Conservation (phyloP, 2,329 filamentous ascomycete species). For the Penicillium corylophilum region DNA sequence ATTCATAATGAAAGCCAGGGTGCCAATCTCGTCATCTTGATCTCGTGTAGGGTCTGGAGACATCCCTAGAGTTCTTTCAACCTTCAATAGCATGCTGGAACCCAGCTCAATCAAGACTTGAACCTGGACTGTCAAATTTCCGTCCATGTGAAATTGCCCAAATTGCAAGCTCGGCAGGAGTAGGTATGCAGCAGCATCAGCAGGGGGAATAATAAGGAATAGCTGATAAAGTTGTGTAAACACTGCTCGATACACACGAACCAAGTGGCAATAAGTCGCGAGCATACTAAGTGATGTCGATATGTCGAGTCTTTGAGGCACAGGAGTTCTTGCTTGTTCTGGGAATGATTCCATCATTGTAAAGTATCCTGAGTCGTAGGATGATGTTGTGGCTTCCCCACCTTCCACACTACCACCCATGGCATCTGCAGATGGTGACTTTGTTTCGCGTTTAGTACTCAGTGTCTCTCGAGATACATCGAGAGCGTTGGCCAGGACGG, state of each 20-base stretch:
- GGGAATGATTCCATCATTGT: slow-evolving; percentile 2
- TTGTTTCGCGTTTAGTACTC: neutral
- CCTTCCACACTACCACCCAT: neutral
- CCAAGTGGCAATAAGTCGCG: slow-evolving; percentile 15
- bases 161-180: slow-evolving; percentile 11
- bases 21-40: neutral
- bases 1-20: neutral
- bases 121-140: slow-evolving; percentile 8
- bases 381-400: slow-evolving; percentile 2
- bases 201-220: slow-evolving; percentile 14
- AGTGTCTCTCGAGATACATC: neutral
- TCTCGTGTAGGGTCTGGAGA: neutral
- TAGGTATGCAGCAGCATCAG: slow-evolving; percentile 10
- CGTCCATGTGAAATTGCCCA: slow-evolving; percentile 10
- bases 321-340: neutral
- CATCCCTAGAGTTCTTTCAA: slow-evolving; percentile 12
- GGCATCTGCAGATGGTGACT: neutral
- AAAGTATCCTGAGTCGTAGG: slow-evolving; percentile 12
- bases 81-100: slow-evolving; percentile 10
- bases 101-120: slow-evolving; percentile 13
- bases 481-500: neutral
- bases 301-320: neutral
- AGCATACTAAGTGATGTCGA: slow-evolving; percentile 13
- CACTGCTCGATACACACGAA: slow-evolving; percentile 14
- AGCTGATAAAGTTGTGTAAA: slow-evolving; percentile 20